Evolutionary conservation across 2,329 filamentous ascomycete species (phyloP).

Genomic region (Trichophyton schoenleinii): DNA sequence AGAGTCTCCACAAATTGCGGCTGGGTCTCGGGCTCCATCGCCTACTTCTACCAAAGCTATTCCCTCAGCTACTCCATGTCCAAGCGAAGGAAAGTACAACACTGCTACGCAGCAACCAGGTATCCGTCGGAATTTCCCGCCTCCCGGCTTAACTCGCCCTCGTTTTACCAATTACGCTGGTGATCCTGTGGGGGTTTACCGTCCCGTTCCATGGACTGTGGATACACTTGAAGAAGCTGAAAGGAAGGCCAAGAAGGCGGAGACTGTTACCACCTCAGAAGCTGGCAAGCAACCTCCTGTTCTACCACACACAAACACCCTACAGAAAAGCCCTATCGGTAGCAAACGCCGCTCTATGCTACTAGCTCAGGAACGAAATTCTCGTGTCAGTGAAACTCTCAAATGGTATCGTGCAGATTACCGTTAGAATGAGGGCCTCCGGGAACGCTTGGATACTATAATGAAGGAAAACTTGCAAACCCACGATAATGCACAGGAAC

Average conservation of each 20-base stretch:
- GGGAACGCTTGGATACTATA: constrained; percentile 7
- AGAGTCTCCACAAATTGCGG: background rate
- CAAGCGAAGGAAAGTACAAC: background rate
- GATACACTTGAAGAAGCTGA: background rate
- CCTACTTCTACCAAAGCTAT: background rate
- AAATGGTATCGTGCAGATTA: constrained; percentile 10
- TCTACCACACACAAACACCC: constrained; percentile 3
- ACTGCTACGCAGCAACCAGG: background rate
- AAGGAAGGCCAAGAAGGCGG: background rate
- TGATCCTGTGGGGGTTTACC: background rate
- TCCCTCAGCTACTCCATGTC: background rate
- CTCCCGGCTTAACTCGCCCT: too few relatives aligned
- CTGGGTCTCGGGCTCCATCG: background rate
- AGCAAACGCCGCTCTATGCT: background rate
- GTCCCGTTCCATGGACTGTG: constrained; percentile 1
- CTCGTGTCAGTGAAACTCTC: constrained; percentile 8
- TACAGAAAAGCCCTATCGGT: background rate
- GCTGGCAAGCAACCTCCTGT: constrained; percentile 5
- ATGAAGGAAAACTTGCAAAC: constrained; percentile 5
- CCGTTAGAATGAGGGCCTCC: constrained; percentile 7
- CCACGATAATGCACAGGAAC: background rate
- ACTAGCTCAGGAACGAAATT: background rate
- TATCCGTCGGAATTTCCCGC: background rate
- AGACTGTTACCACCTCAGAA: background rate
- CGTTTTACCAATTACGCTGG: background rate